Percentiles rank a stretch among this genome's conserved stretches.
phyloP scores from a whole-genome alignment of 495 filamentous ascomycete species.

The Penicillium antarcticum region DNA sequence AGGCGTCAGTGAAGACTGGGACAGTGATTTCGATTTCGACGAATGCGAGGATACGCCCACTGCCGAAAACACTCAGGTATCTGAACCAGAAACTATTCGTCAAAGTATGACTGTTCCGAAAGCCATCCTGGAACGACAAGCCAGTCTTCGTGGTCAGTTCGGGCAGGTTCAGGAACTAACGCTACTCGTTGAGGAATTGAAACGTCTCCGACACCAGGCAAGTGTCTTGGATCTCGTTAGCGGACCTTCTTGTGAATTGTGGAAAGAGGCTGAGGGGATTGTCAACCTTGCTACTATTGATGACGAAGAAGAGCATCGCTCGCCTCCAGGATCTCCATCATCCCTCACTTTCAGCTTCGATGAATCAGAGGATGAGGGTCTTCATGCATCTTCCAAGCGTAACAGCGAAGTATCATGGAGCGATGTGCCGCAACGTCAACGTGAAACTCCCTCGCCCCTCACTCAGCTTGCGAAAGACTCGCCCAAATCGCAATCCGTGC shows the following conservation, averaged over 20 bases:
- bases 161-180: conserved; percentile 85
- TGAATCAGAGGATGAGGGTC: conserved; percentile 58
- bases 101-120: conserved; percentile 70
- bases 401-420: conserved; percentile 36
- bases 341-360: conserved; percentile 54
- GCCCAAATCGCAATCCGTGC: conserved; percentile 71
- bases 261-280: conserved; percentile 85
- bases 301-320: conserved; percentile 59
- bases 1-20: conserved; percentile 78
- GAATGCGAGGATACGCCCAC: conserved; percentile 40
- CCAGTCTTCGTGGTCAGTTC: conserved; percentile 79
- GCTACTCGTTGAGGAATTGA: conserved; percentile 75
- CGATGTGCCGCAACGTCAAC: conserved; percentile 1
- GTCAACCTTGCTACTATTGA: conserved; percentile 82
- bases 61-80: conserved; percentile 23
- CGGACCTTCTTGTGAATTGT: conserved; percentile 61
- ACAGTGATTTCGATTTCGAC: conserved; percentile 78
- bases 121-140: conserved; percentile 80
- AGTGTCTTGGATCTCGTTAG: conserved; percentile 61
- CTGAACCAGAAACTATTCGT: conserved; percentile 20
- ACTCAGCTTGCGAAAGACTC: conserved; percentile 36
- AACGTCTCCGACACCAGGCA: conserved; percentile 61
- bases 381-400: conserved; percentile 30
- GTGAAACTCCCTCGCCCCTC: conserved; percentile 2
- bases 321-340: conserved; percentile 48